A percentile compares a stretch with the other conserved stretches of the same genome.
These are phyloP conservation scores for Globisporangium echinulatum DNA, from an alignment of 352 stramenopile species.

Conservation along the genomic window DNA sequence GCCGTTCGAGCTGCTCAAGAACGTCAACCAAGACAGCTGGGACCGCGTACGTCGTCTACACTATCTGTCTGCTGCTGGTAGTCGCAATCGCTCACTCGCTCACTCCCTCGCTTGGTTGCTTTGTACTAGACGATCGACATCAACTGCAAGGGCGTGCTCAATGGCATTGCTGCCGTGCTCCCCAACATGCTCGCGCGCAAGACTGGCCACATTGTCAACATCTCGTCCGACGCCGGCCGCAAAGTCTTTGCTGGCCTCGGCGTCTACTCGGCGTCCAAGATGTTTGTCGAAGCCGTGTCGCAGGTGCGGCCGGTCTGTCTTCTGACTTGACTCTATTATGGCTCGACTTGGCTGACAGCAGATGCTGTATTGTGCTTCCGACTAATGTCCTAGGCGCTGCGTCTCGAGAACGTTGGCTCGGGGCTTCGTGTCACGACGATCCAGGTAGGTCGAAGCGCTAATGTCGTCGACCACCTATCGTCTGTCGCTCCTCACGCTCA, in stretches of 20 bases:
- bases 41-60: slow-evolving; percentile 27
- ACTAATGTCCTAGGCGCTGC: slow-evolving; percentile 28
- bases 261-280: slow-evolving; percentile 89
- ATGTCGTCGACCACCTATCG: too few relatives aligned
- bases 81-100: not conserved
- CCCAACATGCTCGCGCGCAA: slow-evolving; percentile 72
- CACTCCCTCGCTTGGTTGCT: not conserved
- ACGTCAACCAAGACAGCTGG: slow-evolving; percentile 90
- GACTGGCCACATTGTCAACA: slow-evolving; percentile 80
- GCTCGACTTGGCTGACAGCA: not conserved
- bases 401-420: slow-evolving; percentile 81
- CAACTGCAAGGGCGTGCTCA: slow-evolving; percentile 91
- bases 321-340: not conserved
- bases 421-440: slow-evolving; percentile 87
- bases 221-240: slow-evolving; percentile 79
- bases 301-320: slow-evolving; percentile 22
- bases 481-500: too few relatives aligned
- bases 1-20: slow-evolving; percentile 89
- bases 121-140: slow-evolving; percentile 78
- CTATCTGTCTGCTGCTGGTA: not conserved
- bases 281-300: slow-evolving; percentile 89
- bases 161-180: slow-evolving; percentile 75
- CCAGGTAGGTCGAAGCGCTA: slow-evolving; percentile 17
- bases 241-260: slow-evolving; percentile 80
- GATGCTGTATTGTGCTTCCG: not conserved